phyloP scores from a whole-genome alignment of 495 filamentous ascomycete genomes.

The Penicillium parvum region DNA sequence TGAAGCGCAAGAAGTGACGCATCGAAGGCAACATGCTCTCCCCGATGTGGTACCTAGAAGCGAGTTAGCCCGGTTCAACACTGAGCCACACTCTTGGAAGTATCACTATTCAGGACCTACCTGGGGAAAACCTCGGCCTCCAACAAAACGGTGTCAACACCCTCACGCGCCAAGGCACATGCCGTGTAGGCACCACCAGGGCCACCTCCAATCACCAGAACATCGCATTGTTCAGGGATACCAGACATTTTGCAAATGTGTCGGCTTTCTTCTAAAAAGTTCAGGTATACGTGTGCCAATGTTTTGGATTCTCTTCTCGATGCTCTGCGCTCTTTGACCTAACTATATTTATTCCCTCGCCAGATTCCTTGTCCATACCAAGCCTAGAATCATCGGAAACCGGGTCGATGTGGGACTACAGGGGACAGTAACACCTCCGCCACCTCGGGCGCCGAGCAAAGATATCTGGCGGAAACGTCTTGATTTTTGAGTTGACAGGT shows the following conservation, averaged over 20 bases:
- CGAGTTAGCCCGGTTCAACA: neutral
- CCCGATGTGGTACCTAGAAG: conserved; percentile 15
- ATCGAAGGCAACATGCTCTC: conserved; percentile 49
- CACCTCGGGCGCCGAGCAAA: no score
- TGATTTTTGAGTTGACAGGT: no score
- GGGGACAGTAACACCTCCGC: no score
- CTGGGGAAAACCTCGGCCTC: conserved; percentile 46
- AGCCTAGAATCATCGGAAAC: no score
- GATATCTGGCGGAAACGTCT: no score
- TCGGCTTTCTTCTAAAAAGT: no score
- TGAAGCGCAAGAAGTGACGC: conserved; percentile 45
- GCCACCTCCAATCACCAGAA: conserved; percentile 46
- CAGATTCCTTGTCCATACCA: no score
- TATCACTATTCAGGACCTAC: conserved; percentile 8
- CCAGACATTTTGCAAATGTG: conserved; percentile 2
- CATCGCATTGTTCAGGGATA: conserved; percentile 34
- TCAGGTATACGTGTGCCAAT: no score
- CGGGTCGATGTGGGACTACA: no score
- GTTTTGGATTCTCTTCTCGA: no score
- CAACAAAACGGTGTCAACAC: conserved; percentile 36
- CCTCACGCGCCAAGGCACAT: conserved; percentile 41
- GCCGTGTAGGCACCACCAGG: conserved; percentile 46
- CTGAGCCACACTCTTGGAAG: neutral
- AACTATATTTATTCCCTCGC: no score
- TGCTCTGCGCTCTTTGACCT: no score